Conservation (phyloP, 306 rosid genomes). For the Rosa chinensis region DNA sequence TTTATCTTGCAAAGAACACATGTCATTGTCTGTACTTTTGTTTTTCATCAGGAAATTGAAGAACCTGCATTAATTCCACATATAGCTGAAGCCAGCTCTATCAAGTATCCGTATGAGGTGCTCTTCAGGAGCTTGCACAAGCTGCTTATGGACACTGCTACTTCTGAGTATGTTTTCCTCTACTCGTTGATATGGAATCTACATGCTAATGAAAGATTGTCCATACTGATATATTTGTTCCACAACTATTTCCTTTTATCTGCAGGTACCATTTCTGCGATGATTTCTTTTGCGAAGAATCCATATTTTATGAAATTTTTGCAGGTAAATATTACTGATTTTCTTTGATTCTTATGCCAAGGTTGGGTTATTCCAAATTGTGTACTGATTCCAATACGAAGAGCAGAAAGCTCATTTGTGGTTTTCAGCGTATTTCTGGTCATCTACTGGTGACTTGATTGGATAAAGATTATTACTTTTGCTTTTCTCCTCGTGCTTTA, state of each 20-base stretch:
- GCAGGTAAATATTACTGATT: constrained; percentile 46
- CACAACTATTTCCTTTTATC: constrained; percentile 26
- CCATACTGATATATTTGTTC: constrained; percentile 17
- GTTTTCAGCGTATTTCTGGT: background rate
- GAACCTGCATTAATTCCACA: constrained; percentile 90
- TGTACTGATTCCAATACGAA: background rate
- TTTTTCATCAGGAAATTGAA: constrained; percentile 62
- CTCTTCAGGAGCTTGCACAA: constrained; percentile 92
- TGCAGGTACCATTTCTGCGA: constrained; percentile 81
- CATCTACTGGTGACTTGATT: constrained; percentile 20
- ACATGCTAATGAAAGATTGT: constrained; percentile 15
- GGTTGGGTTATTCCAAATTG: background rate
- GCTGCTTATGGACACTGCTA: constrained; percentile 88
- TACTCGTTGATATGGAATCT: constrained; percentile 23
- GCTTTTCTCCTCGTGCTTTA: background rate
- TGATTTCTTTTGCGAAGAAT: constrained; percentile 72
- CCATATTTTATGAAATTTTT: constrained; percentile 74
- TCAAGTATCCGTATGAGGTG: constrained; percentile 80
- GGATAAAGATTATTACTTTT: background rate
- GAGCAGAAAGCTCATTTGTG: background rate
- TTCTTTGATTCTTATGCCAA: constrained; percentile 8
- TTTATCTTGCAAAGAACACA: background rate
- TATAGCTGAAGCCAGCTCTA: constrained; percentile 87
- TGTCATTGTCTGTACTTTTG: constrained; percentile 22
- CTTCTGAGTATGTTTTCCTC: constrained; percentile 74